These are phyloP conservation scores for Penicillium canescens DNA, from an alignment of 495 filamentous ascomycete genomes.

Conservation along the genomic window DNA sequence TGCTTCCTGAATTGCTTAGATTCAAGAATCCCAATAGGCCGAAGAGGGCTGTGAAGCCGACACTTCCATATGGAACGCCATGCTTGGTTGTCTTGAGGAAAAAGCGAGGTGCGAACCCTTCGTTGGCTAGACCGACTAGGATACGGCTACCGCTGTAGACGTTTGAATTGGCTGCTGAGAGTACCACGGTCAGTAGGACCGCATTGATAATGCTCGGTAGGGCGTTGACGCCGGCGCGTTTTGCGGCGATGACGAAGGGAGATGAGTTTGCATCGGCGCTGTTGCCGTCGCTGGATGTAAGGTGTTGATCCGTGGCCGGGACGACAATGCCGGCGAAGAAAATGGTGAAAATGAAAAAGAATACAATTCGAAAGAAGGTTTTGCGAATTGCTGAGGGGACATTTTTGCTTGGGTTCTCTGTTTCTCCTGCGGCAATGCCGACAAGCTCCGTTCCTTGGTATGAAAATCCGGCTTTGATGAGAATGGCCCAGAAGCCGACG, in stretches of 20 bases:
- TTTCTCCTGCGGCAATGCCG: constrained; percentile 68
- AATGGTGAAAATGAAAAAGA: constrained; percentile 66
- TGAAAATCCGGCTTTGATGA: constrained; percentile 56
- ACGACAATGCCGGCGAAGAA: constrained; percentile 71
- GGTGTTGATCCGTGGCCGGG: constrained; percentile 42
- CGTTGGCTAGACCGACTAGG: constrained; percentile 56
- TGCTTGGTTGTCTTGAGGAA: constrained; percentile 42
- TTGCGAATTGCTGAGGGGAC: constrained; percentile 68
- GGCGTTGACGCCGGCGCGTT: constrained; percentile 58
- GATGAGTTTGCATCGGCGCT: constrained; percentile 57
- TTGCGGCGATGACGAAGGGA: constrained; percentile 61
- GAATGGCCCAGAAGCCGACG: constrained; percentile 34
- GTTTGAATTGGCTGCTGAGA: constrained; percentile 72
- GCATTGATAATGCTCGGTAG: constrained; percentile 76
- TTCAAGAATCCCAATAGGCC: constrained; percentile 47
- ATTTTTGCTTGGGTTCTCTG: constrained; percentile 63
- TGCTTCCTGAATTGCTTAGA: constrained; percentile 31
- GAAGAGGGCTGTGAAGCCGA: constrained; percentile 43
- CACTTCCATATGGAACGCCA: constrained; percentile 47
- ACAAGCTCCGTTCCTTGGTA: constrained; percentile 67
- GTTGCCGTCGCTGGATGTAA: constrained; percentile 29
- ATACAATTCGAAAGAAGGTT: constrained; percentile 68
- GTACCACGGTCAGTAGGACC: constrained; percentile 64
- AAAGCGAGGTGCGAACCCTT: constrained; percentile 55
- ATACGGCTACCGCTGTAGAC: constrained; percentile 70